Base-by-base conservation (phyloP, 176 grass and related monocot genomes). In the Eremochloa ophiuroides region DNA sequence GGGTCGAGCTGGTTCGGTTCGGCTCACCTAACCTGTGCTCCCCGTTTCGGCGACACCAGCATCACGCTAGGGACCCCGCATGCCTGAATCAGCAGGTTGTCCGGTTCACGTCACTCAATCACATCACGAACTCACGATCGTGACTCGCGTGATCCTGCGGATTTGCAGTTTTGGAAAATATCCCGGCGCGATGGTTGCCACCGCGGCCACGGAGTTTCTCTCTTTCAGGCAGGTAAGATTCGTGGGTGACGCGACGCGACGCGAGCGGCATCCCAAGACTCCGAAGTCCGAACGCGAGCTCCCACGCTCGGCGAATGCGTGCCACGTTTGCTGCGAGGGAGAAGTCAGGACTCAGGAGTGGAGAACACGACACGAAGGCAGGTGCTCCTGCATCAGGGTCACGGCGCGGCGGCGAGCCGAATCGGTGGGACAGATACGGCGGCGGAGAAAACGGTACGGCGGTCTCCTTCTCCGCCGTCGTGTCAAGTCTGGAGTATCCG, bases 151-250 rank as follows among this genome's bases (percentile, higher is more conserved):
- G 75, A 16, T 17, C 23, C 37, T 37, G 13, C 55, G 55, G 53
- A 6, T 42, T 12, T 41, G 33, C 33, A 10, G 37, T 20, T 16
- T 12, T 10, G 61, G 61, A 68, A 68, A 87, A 77, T 82, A 77
- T 82, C 86, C 28, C 75, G 12, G 12, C 43, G 42, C 26, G 3
- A 14, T 14, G 68, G 23, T 9, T 6, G 68, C 67, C 40, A 10
- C 29, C 55, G 15, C 11, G 41, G 2, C 22, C 59, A 10, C 38
- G 13, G 20, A 40, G 73, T 37, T 26, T 37, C 2, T 44, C 80
- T 15, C 44, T 20, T 59, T 79, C 26, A 5, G 80, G 86, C 38
- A 74, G 74, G 34, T 42, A 14, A 39, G 85, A 76, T 82, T 15
- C 65, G 55, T n/a, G 42, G 65, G 31, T 64, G 85, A 66, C 74